Conservation (phyloP, 1,284 basidiomycete genomes). For the Coniferiporia weirii region DNA sequence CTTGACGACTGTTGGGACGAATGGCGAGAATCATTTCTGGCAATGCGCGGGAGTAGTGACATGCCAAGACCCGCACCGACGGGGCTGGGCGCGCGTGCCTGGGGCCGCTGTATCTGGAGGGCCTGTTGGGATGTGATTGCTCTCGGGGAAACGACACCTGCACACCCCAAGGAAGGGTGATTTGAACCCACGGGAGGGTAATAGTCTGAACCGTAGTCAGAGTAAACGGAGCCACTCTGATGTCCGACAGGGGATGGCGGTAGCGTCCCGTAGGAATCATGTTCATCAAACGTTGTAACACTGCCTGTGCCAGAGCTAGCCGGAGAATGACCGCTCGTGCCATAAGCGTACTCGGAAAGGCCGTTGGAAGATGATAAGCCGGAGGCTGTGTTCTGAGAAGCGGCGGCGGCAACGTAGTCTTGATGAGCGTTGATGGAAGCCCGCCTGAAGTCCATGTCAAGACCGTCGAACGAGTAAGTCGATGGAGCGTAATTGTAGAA, state of each 20-base stretch:
- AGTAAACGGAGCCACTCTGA: constrained; percentile 45
- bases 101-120: constrained; percentile 5
- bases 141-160: background rate
- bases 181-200: constrained; percentile 40
- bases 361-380: constrained; percentile 38
- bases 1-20: constrained; percentile 27
- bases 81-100: constrained; percentile 10
- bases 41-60: constrained; percentile 13
- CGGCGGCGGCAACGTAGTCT: constrained; percentile 41
- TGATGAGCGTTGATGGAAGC: constrained; percentile 43
- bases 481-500: constrained; percentile 54
- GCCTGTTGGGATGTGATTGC: constrained; percentile 7
- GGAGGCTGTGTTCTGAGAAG: constrained; percentile 35
- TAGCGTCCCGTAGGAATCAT: constrained; percentile 48
- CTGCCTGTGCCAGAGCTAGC: constrained; percentile 1
- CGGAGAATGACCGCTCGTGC: constrained; percentile 11
- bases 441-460: constrained; percentile 68
- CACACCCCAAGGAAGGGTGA: constrained; percentile 17
- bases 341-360: constrained; percentile 15
- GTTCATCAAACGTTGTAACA: background rate
- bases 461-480: constrained; percentile 51
- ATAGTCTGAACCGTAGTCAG: constrained; percentile 24
- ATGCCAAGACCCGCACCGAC: constrained; percentile 11
- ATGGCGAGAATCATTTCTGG: constrained; percentile 5
- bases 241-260: constrained; percentile 48